A percentile compares a stretch with the other conserved stretches of the same genome.
Conservation (phyloP, 768 basidiomycete species). For the Cystobasidium tubakii region DNA sequence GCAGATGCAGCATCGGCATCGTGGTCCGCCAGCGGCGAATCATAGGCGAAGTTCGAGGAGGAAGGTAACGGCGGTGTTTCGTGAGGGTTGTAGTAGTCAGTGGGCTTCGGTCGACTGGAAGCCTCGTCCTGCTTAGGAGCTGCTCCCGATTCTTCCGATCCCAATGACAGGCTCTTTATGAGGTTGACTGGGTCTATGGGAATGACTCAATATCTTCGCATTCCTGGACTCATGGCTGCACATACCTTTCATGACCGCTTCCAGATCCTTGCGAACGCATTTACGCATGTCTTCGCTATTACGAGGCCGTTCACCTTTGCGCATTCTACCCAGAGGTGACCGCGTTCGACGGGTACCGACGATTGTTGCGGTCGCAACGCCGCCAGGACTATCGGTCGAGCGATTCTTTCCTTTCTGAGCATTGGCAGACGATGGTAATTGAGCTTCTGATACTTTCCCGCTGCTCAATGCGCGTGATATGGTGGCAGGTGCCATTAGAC, state of each 20-base stretch:
- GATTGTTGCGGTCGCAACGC: constrained; percentile 1
- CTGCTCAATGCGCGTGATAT: constrained; percentile 27
- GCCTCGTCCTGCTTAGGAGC: neutral
- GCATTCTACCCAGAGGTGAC: neutral
- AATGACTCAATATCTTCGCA: neutral
- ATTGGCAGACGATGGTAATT: constrained; percentile 7
- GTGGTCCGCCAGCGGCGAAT: constrained; percentile 44
- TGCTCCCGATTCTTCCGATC: neutral
- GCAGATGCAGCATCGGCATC: constrained; percentile 56
- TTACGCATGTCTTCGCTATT: constrained; percentile 25
- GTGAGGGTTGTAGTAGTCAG: constrained; percentile 36
- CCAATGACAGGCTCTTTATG: constrained; percentile 21
- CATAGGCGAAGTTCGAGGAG: constrained; percentile 43
- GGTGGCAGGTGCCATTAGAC: constrained; percentile 20
- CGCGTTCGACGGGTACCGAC: constrained; percentile 26
- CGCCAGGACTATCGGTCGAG: constrained; percentile 15
- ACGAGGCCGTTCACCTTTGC: constrained; percentile 1
- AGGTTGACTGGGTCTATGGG: constrained; percentile 30
- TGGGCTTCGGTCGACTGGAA: neutral
- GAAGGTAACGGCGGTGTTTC: constrained; percentile 39
- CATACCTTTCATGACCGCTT: constrained; percentile 32
- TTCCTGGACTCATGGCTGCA: constrained; percentile 11
- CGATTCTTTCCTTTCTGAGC: constrained; percentile 19
- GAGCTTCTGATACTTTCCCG: constrained; percentile 5
- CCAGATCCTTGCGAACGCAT: constrained; percentile 15